phyloP scores from a whole-genome alignment of 2,329 filamentous ascomycete genomes.

The Thelonectria discophora region DNA sequence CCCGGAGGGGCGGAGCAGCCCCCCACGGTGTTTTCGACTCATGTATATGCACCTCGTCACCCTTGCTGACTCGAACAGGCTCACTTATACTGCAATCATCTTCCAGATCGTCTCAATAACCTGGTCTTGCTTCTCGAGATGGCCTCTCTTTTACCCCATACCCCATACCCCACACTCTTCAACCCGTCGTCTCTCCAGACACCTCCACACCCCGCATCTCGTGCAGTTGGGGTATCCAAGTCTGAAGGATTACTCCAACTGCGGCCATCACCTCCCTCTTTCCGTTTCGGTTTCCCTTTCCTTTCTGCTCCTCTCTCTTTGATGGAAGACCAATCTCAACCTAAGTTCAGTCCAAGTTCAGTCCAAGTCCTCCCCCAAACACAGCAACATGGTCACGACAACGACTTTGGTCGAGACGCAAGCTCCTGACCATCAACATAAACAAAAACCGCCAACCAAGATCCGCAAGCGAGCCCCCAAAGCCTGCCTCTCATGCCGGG shows the following conservation, averaged over 20 bases:
- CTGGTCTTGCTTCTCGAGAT: background rate
- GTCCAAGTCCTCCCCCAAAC: background rate
- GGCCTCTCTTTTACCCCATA: constrained; percentile 24
- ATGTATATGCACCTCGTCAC: constrained; percentile 1
- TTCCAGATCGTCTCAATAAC: background rate
- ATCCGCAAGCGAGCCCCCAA: constrained; percentile 58
- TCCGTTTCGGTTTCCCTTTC: background rate
- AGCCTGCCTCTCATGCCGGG: constrained; percentile 60
- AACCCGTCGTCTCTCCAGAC: constrained; percentile 10
- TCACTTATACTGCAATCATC: background rate
- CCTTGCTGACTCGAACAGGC: constrained; percentile 16
- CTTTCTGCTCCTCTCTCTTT: constrained; percentile 14
- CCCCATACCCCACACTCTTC: constrained; percentile 27
- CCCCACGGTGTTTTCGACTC: constrained; percentile 16
- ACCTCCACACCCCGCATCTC: constrained; percentile 40
- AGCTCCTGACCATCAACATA: constrained; percentile 40
- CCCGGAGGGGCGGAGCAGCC: background rate
- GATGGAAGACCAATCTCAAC: background rate
- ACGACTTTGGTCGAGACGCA: constrained; percentile 31
- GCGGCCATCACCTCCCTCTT: constrained; percentile 16
- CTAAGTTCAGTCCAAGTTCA: too few relatives aligned
- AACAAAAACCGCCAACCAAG: constrained; percentile 48
- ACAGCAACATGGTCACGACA: constrained; percentile 8
- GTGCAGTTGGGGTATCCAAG: background rate
- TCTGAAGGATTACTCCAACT: constrained; percentile 22